Percentiles rank a stretch among this genome's conserved stretches.
phyloP scores from a whole-genome alignment of 345 rosid species.

The Syzygium oleosum region DNA sequence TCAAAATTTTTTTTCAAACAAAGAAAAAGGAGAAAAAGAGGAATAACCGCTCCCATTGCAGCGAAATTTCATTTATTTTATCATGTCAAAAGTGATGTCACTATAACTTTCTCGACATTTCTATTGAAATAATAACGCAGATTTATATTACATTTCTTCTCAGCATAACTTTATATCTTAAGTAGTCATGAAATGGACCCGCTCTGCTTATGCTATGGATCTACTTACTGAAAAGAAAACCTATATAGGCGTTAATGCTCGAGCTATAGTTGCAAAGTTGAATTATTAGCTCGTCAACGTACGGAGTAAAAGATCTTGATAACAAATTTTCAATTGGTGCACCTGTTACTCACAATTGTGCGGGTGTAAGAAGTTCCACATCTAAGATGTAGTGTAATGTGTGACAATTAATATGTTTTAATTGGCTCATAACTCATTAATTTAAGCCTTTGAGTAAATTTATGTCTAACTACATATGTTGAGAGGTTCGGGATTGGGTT shows the following conservation, averaged over 20 bases:
- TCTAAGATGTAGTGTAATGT: neutral
- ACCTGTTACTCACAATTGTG: neutral
- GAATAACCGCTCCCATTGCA: neutral
- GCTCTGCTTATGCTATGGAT: neutral
- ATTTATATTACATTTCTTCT: neutral
- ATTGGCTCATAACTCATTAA: neutral
- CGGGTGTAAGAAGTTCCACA: neutral
- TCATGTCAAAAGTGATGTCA: neutral
- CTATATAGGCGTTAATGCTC: neutral
- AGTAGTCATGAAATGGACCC: neutral
- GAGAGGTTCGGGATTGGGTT: neutral
- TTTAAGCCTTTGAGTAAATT: neutral
- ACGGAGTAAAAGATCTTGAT: neutral
- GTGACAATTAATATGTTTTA: neutral
- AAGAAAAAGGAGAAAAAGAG: neutral
- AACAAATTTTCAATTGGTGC: neutral
- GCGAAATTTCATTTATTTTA: neutral
- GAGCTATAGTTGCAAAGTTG: neutral
- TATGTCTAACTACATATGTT: neutral
- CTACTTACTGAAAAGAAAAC: neutral
- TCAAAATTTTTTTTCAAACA: neutral
- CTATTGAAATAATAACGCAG: neutral
- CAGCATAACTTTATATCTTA: neutral
- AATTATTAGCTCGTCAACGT: neutral
- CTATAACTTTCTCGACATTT: neutral